Evolutionary conservation across 176 grass and related monocot genomes (phyloP).

Genomic region (Carex scoparia): DNA sequence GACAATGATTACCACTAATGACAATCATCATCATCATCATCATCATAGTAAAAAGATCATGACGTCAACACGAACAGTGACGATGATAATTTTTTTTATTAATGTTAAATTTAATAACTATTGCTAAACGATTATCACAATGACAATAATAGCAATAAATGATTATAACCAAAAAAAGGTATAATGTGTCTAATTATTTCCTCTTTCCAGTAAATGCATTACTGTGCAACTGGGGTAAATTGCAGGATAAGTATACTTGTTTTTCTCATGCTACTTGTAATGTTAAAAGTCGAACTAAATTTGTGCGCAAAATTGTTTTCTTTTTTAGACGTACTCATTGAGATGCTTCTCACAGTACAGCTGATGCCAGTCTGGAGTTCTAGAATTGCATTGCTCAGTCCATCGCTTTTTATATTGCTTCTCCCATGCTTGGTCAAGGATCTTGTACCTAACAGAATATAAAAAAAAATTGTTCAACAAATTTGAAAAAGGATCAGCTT

Average conservation of each 20-base stretch:
- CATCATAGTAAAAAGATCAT: neutral
- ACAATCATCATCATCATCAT: neutral
- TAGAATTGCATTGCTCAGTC: constrained; percentile 17
- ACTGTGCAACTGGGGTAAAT: neutral
- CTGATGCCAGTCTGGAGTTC: constrained; percentile 25
- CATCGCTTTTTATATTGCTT: constrained; percentile 31
- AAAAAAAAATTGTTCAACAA: neutral
- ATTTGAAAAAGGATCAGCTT: neutral
- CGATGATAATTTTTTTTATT: neutral
- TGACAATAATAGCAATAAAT: neutral
- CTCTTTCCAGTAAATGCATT: neutral
- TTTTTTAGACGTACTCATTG: constrained; percentile 27
- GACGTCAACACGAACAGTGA: neutral
- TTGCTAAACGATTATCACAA: neutral
- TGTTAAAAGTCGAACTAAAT: neutral
- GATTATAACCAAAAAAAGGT: neutral
- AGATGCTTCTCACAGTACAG: constrained; percentile 40
- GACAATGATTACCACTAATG: neutral
- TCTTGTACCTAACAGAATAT: constrained; percentile 27
- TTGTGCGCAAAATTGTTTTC: neutral
- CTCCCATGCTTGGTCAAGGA: constrained; percentile 36
- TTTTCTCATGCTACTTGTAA: neutral
- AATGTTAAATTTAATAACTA: neutral
- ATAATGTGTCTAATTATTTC: neutral
- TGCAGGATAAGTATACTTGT: neutral